Base-by-base conservation (phyloP, 495 filamentous ascomycete species). In the Parathielavia appendiculata region DNA sequence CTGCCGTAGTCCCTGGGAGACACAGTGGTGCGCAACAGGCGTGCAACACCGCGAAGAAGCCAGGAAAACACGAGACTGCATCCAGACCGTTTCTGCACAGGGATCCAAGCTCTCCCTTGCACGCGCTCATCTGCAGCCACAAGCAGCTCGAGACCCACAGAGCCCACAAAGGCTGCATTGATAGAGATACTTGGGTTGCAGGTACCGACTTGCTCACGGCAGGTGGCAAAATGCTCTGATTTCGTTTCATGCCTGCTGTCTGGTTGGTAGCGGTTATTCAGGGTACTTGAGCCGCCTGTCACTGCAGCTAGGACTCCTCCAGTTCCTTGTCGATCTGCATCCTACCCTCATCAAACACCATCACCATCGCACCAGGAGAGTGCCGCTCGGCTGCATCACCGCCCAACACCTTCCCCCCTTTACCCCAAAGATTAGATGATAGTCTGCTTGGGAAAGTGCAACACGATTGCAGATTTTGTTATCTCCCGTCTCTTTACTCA, bases 1-100 rank as follows among this genome's bases (percentile, higher is more conserved):
- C 41, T 47, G 53, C 53, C 3, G 53, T 56, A 41, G 23, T 30
- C 58, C 51, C 51, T 55, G 17, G 47, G 39, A 23, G 57, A 59
- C 60, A 59, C 54, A 69, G 64, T 61, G 63, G 58, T 30, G 26
- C 26, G 26, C 26, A 30, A 30, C 26, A n/a, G 55, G 58, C 48
- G 38, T 26, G 26, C 43, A 45, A 54, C 40, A 40, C 36, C 30
- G 49, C 58, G 43, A 55, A 65, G 65, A 63, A 65, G 68, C 68
- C 61, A 53, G 57, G 59, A 62, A 59, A 51, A 65, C 60, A 65
- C 64, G 63, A 71, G 66, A 71, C 69, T 71, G 64, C 66, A 30
- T 66, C 62, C 64, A 66, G 35, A 62, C 66, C 68, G 68, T 71
- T 69, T 67, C 44, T 56, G 59, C 62, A 64, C 64, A 71, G 61